Evolutionary conservation across 1,284 basidiomycete genomes (phyloP).

Genomic region (Inonotus hispidus): DNA sequence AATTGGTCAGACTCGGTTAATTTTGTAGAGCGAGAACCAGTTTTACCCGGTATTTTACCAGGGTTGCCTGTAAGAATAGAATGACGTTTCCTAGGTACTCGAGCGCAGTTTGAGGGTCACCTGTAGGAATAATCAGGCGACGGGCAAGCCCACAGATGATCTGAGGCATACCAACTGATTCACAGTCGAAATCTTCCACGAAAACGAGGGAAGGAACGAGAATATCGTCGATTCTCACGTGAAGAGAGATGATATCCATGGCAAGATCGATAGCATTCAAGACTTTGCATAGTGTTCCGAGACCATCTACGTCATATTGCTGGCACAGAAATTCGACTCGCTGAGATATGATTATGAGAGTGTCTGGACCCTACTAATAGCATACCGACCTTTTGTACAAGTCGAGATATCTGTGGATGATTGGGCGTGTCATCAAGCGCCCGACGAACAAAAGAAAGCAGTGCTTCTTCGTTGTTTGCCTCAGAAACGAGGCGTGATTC

Average conservation of each 20-base stretch:
- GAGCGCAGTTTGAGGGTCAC: slow-evolving; percentile 76
- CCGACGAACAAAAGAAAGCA: slow-evolving; percentile 42
- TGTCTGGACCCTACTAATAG: background rate
- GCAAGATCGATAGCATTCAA: slow-evolving; percentile 51
- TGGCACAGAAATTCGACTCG: slow-evolving; percentile 45
- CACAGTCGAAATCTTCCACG: slow-evolving; percentile 68
- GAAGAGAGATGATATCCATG: slow-evolving; percentile 67
- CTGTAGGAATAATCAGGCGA: slow-evolving; percentile 32
- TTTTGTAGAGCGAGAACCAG: slow-evolving; percentile 19
- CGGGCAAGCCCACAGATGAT: background rate
- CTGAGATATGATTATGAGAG: slow-evolving; percentile 30
- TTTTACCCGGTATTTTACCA: slow-evolving; percentile 58
- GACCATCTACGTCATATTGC: slow-evolving; percentile 48
- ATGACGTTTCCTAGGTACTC: slow-evolving; percentile 70
- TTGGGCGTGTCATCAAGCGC: slow-evolving; percentile 55
- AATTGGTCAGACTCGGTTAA: slow-evolving; percentile 26
- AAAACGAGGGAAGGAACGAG: slow-evolving; percentile 56
- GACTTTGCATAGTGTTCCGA: slow-evolving; percentile 61
- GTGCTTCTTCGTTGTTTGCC: slow-evolving; percentile 42
- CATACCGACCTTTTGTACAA: slow-evolving; percentile 49
- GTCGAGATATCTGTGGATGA: slow-evolving; percentile 53
- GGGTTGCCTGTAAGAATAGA: slow-evolving; percentile 59
- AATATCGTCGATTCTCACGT: slow-evolving; percentile 56
- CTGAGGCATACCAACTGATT: slow-evolving; percentile 59
- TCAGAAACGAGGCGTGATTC: slow-evolving; percentile 57